These are phyloP conservation scores for Chenopodium berlandieri DNA, from an alignment of 148 eudicot genomes.

Conservation along the genomic window DNA sequence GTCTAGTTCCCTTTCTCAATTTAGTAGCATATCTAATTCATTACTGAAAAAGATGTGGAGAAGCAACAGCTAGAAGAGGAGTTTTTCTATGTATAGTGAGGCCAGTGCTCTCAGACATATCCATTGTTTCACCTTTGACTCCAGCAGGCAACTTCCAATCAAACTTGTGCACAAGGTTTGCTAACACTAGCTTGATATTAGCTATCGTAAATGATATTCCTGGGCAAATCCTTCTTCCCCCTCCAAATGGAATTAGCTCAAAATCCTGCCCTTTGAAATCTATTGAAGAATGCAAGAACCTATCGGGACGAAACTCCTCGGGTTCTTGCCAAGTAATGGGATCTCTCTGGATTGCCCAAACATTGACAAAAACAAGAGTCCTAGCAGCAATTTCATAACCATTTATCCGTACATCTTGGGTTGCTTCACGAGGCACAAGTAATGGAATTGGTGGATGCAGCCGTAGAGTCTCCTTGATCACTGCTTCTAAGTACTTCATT, in stretches of 20 bases:
- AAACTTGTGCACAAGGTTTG: conserved; percentile 28
- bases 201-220: conserved; percentile 30
- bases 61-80: conserved; percentile 28
- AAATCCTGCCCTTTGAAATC: conserved; percentile 36
- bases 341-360: conserved; percentile 35
- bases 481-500: conserved; percentile 20
- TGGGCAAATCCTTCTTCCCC: conserved; percentile 39
- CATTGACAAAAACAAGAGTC: conserved; percentile 34
- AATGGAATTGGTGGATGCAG: conserved; percentile 32
- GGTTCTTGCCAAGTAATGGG: conserved; percentile 33
- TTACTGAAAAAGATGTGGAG: not conserved
- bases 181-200: conserved; percentile 26
- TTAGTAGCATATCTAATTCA: too few species aligned
- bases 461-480: conserved; percentile 32
- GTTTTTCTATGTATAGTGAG: conserved; percentile 11
- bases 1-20: not conserved
- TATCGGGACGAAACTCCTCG: conserved; percentile 38
- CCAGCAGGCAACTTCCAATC: conserved; percentile 32
- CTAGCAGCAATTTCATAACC: conserved; percentile 34
- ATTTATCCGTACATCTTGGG: conserved; percentile 6
- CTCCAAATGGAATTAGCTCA: conserved; percentile 39
- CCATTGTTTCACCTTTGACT: conserved; percentile 11
- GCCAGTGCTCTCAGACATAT: conserved; percentile 28
- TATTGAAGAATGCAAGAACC: conserved; percentile 24
- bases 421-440: conserved; percentile 26